phyloP scores from a whole-genome alignment of 768 basidiomycete species.

The Mycena epipterygia region DNA sequence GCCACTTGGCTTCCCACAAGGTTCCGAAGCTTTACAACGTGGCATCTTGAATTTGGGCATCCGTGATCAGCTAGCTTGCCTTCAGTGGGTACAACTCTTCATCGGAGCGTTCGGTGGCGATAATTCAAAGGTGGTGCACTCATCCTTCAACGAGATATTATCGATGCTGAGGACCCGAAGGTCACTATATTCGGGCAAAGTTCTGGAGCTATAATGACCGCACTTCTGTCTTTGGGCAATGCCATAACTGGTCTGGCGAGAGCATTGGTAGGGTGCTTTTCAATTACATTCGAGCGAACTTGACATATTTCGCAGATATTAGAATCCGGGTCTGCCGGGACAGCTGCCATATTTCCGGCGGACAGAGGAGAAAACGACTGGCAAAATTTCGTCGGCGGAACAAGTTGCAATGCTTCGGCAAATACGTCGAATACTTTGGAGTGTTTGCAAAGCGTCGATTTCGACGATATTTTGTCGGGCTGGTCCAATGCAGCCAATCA shows the following conservation, averaged over 20 bases:
- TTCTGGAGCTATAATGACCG: conserved; percentile 60
- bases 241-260: conserved; percentile 42
- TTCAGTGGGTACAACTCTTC: conserved; percentile 66
- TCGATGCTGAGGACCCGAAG: conserved; percentile 30
- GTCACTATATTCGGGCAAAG: conserved; percentile 62
- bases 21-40: conserved; percentile 50
- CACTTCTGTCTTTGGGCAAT: conserved; percentile 49
- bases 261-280: conserved; percentile 43
- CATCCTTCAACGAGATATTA: not conserved
- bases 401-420: conserved; percentile 38
- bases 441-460: conserved; percentile 45
- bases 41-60: conserved; percentile 56
- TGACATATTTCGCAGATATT: conserved; percentile 49
- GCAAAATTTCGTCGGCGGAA: conserved; percentile 47
- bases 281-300: not conserved
- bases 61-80: conserved; percentile 53
- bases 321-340: conserved; percentile 55
- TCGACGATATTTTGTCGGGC: conserved; percentile 44
- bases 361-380: conserved; percentile 47
- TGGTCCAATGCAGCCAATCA: conserved; percentile 36
- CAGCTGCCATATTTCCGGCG: conserved; percentile 38
- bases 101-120: conserved; percentile 70
- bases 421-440: conserved; percentile 45
- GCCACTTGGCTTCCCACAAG: conserved; percentile 61
- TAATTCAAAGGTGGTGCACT: conserved; percentile 48